Evolutionary conservation across 2,329 filamentous ascomycete genomes (phyloP).

Genomic region (Fusarium mangiferae): DNA sequence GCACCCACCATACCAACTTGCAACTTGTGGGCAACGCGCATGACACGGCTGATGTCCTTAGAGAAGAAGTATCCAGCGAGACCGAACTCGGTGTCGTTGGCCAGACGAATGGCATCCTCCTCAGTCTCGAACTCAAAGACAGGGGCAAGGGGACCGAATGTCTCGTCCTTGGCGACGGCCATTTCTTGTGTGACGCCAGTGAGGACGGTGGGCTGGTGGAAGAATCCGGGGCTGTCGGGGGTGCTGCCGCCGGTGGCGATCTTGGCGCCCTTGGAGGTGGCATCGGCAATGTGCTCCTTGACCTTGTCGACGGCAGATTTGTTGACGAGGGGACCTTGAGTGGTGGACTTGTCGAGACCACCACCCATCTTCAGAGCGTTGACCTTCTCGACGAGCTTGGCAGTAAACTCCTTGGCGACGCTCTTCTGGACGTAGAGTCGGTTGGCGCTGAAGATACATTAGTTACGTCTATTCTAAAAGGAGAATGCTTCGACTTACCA

Average conservation of each 20-base stretch:
- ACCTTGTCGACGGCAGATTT: slow-evolving; percentile 71
- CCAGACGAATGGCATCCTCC: slow-evolving; percentile 51
- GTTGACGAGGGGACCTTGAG: slow-evolving; percentile 64
- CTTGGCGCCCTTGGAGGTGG: slow-evolving; percentile 68
- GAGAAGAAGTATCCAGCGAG: slow-evolving; percentile 51
- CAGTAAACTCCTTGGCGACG: slow-evolving; percentile 46
- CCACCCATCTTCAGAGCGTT: slow-evolving; percentile 44
- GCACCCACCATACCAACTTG: slow-evolving; percentile 76
- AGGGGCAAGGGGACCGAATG: slow-evolving; percentile 47
- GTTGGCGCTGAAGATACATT: slow-evolving; percentile 45
- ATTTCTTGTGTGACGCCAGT: slow-evolving; percentile 58
- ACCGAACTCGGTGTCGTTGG: slow-evolving; percentile 54
- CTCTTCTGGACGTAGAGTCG: slow-evolving; percentile 50
- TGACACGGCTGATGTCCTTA: slow-evolving; percentile 50
- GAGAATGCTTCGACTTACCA: slow-evolving; percentile 47
- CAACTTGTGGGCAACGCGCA: slow-evolving; percentile 61
- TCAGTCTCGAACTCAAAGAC: slow-evolving; percentile 50
- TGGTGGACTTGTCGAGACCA: slow-evolving; percentile 40
- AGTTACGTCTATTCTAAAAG: not conserved
- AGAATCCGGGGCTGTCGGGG: slow-evolving; percentile 71
- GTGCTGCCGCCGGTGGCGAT: slow-evolving; percentile 68
- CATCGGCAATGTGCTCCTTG: slow-evolving; percentile 69
- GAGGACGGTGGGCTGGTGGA: slow-evolving; percentile 78
- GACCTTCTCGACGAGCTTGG: slow-evolving; percentile 45
- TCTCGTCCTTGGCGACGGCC: slow-evolving; percentile 47